phyloP scores from a whole-genome alignment of 176 grass and related monocot genomes.

The Paspalum vaginatum region DNA sequence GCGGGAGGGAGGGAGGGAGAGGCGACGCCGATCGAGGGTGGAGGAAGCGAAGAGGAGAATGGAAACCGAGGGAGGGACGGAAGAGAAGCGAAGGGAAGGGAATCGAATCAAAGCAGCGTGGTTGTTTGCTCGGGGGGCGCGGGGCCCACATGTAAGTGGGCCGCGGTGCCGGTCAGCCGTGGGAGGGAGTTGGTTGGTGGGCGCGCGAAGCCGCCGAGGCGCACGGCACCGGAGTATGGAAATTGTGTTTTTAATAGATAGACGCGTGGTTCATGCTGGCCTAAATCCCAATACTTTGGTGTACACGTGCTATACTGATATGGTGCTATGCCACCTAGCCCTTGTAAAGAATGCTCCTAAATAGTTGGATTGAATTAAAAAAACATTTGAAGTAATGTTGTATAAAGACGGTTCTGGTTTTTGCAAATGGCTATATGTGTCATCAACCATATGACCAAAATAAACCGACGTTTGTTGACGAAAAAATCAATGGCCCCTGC shows the following conservation, averaged over 20 bases:
- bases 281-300: neutral
- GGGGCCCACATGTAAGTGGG: slow-evolving; percentile 32
- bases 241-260: neutral
- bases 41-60: neutral
- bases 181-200: neutral
- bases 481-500: no score
- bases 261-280: neutral
- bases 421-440: no score
- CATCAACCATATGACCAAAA: no score
- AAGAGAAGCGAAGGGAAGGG: neutral
- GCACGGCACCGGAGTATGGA: neutral
- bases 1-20: neutral
- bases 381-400: no score
- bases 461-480: no score
- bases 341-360: no score
- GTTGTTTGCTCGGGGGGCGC: neutral
- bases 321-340: neutral
- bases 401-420: no score
- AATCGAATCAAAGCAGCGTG: neutral
- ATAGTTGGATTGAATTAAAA: no score
- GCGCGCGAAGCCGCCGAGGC: neutral
- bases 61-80: neutral
- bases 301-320: neutral
- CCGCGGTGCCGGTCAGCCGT: neutral
- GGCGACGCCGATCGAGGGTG: slow-evolving; percentile 6